phyloP scores from a whole-genome alignment of 2,329 filamentous ascomycete species.

The Diplodia seriata region DNA sequence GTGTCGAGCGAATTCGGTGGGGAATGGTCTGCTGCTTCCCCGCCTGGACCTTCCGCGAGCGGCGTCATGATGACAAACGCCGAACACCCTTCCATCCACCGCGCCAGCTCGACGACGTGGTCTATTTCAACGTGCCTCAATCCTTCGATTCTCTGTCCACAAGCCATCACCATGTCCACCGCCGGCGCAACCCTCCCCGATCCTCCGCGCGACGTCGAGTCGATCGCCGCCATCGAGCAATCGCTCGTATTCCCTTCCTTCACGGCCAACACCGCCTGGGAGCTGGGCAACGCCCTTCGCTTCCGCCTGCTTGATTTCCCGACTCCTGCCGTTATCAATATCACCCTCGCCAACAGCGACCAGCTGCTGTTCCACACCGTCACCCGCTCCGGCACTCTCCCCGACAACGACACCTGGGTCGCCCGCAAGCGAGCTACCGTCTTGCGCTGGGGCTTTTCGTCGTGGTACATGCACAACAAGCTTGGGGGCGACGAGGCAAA shows the following conservation, averaged over 20 bases:
- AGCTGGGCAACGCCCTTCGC: slow-evolving; percentile 69
- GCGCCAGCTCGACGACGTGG: neutral
- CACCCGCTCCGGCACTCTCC: slow-evolving; percentile 69
- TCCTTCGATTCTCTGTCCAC: neutral
- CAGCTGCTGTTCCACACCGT: slow-evolving; percentile 75
- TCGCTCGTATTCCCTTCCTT: slow-evolving; percentile 61
- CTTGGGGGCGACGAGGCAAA: slow-evolving; percentile 67
- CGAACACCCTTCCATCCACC: neutral
- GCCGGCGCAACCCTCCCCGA: slow-evolving; percentile 38
- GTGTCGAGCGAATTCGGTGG: neutral
- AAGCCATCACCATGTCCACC: slow-evolving; percentile 18
- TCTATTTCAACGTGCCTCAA: neutral
- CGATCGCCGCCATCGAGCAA: slow-evolving; percentile 52
- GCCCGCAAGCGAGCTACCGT: slow-evolving; percentile 74
- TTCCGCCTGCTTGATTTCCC: slow-evolving; percentile 63
- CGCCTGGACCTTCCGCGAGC: slow-evolving; percentile 8
- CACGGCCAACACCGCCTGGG: slow-evolving; percentile 69
- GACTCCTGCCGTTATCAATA: slow-evolving; percentile 67
- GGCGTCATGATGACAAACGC: slow-evolving; percentile 22
- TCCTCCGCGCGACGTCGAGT: slow-evolving; percentile 47
- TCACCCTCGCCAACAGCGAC: slow-evolving; percentile 63
- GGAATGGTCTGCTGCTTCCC: neutral
- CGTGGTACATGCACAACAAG: slow-evolving; percentile 75
- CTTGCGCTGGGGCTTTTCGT: slow-evolving; percentile 71
- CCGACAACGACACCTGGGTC: slow-evolving; percentile 72